Evolutionary conservation across 768 basidiomycete genomes (phyloP), one percentile per base, ranked within the genome.

Genomic region (Tulasnella sp.): DNA sequence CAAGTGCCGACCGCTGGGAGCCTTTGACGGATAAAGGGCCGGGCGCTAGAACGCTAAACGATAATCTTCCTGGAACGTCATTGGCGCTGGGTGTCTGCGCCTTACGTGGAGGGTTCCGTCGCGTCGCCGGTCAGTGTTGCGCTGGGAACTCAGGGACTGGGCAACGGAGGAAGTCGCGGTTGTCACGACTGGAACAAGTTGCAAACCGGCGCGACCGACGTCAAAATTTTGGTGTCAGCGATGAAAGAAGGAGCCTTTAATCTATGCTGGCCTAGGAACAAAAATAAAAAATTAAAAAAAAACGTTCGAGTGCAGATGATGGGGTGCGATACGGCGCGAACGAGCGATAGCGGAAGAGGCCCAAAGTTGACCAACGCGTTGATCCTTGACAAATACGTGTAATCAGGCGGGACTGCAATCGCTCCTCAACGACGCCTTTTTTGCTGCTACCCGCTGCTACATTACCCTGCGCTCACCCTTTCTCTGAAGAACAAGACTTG

Each of bases 351-450:
- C 64, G 64, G 64, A 37, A 69, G 64, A 69, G 24, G 18, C 34
- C 31, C 64, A 69, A 69, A 69, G 64, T 69, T 69, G 64, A 69
- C 34, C 34, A 31, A 0, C 34, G 34, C 64, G 64, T 37, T 69
- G 34, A 31, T 12, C 64, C 64, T 69, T 69, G 34, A 69, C 64
- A 69, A 69, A 69, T 28, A 69, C 14, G 64, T 12, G 64, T 37
- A 69, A 69, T 69, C 64, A 69, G 64, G 16, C 64, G 64, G 31
- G 64, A 69, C 64, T 69, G 64, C 64, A 69, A 69, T 69, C 64
- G 24, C 64, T 69, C 31, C 11, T 69, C 64, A 69, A 69, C 64
- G 64, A 69, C 64, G 64, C 64, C 64, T 69, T 69, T 69, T 69
- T 69, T 69, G 64, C 64, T 69, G 64, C 18, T 69, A 37, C 64